Base-by-base conservation (phyloP, 345 rosid genomes). In the thale cress (Arabidopsis thaliana) region DNA sequence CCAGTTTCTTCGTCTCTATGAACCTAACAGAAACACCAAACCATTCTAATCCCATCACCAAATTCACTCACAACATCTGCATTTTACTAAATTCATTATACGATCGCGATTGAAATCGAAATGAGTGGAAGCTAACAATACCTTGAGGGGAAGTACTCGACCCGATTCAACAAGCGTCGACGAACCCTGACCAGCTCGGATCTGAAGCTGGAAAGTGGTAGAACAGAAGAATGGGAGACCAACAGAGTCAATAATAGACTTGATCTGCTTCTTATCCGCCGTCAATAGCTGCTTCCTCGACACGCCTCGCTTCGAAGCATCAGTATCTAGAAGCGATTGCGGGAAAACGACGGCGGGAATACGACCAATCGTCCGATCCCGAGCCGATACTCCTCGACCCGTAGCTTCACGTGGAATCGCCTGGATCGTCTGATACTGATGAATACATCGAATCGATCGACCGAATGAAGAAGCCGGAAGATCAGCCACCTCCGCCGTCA, bases 1-100 rank as follows among this genome's bases (percentile, higher is more conserved):
- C 99, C 97, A 13, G 84, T 86, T 81, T 85, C 93, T 57, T 87
- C 89, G 52, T 91, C 86, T 74, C 86, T 90, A 72, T 91, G 99
- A 75, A 95, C 69, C 98, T 94, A 12, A 56, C 1, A 34, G 1
- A 28, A 42, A 36, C 41, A 38, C 60, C 49, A 69, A 65, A 20
- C 63, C 55, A 37, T 61, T 48, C 28, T 36, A 45, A 45, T 10
- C 48, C 11, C 59, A 77, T 70, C 71, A 63, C 0, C 14, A 22
- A 50, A 4, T 6, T 38, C 67, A 57, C 73, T 48, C 58, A 46
- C 50, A 56, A 11, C 28, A 38, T 42, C 22, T 44, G 28, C 64
- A 69, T 42, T 41, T 44, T 20, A 20, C 13, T 32, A 20, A 44
- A 70, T 34, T 14, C 63, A 64, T 41, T 23, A 33, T 3, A 45